phyloP scores from a whole-genome alignment of 192 early-diverging fungal genomes.

The Piromyces finnis region DNA sequence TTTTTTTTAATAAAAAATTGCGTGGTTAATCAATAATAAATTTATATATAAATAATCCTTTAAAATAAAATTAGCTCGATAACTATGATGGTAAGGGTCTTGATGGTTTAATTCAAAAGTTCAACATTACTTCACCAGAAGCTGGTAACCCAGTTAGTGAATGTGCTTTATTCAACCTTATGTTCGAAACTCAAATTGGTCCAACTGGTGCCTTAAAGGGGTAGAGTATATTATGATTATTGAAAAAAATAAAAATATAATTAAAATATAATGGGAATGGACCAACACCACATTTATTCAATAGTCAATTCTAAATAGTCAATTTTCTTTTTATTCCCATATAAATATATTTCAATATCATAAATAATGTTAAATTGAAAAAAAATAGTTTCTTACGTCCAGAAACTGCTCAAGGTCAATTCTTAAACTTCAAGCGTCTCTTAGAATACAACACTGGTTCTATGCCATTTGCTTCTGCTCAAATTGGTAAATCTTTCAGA shows the following conservation, averaged over 20 bases:
- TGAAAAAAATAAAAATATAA: no score
- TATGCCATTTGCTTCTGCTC: slow-evolving; percentile 99
- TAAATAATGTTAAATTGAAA: no score
- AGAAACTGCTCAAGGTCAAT: slow-evolving; percentile 99
- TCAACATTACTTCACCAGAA: slow-evolving; percentile 77
- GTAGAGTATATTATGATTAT: slow-evolving; percentile 12
- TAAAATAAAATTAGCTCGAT: slow-evolving; percentile 48
- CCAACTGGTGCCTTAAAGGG: slow-evolving; percentile 90
- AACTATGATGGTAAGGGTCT: slow-evolving; percentile 82
- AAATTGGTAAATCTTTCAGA: slow-evolving; percentile 93
- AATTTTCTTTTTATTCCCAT: no score
- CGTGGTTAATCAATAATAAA: no score
- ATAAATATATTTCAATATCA: no score
- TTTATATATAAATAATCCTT: no score
- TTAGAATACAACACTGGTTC: slow-evolving; percentile 95
- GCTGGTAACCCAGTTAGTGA: slow-evolving; percentile 78
- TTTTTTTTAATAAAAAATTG: no score
- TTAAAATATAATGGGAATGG: no score
- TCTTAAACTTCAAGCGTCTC: slow-evolving; percentile 91
- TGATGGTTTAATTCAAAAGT: slow-evolving; percentile 59
- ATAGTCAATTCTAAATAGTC: no score
- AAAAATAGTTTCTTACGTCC: slow-evolving; percentile 77
- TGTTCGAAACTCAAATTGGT: slow-evolving; percentile 96
- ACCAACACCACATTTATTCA: no score
- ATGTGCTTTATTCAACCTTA: slow-evolving; percentile 93